Conservation (phyloP, 2,329 filamentous ascomycete genomes). For the Fusarium staphyleae region DNA sequence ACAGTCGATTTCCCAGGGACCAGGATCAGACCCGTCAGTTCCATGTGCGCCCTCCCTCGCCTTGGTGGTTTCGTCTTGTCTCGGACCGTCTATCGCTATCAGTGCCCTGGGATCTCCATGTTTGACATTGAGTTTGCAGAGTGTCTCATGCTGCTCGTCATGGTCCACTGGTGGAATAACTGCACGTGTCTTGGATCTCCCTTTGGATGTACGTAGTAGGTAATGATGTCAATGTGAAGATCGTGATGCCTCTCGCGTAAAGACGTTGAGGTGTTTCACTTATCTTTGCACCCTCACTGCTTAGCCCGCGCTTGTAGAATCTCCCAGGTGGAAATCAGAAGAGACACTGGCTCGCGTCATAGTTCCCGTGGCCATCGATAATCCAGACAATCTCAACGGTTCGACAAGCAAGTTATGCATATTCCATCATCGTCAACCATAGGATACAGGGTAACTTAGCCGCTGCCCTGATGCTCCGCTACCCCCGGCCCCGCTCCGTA, state of each 20-base stretch:
- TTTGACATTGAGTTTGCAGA: constrained; percentile 5
- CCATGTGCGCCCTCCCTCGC: background rate
- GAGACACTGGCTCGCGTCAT: background rate
- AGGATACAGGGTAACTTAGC: constrained; percentile 35
- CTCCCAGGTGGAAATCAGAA: background rate
- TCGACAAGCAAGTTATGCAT: background rate
- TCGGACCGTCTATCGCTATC: constrained; percentile 2
- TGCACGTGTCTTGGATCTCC: background rate
- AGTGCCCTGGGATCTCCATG: background rate
- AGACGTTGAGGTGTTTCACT: background rate
- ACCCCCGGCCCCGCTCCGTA: constrained; percentile 25
- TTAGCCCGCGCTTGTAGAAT: background rate
- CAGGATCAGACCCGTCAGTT: background rate
- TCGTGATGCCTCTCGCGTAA: constrained; percentile 11
- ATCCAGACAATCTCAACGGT: background rate
- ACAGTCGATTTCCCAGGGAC: background rate
- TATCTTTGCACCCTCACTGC: background rate
- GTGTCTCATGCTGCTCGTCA: background rate
- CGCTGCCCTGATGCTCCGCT: constrained; percentile 21
- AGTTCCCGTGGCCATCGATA: background rate
- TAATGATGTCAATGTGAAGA: constrained; percentile 4
- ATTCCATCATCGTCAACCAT: background rate
- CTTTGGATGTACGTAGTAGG: constrained; percentile 1
- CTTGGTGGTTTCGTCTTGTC: constrained; percentile 25
- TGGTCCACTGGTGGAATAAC: constrained; percentile 6